Percentiles rank a stretch among this genome's conserved stretches.
These are phyloP conservation scores for Baorangia bicolor DNA, from an alignment of 768 basidiomycete species.

Conservation along the genomic window DNA sequence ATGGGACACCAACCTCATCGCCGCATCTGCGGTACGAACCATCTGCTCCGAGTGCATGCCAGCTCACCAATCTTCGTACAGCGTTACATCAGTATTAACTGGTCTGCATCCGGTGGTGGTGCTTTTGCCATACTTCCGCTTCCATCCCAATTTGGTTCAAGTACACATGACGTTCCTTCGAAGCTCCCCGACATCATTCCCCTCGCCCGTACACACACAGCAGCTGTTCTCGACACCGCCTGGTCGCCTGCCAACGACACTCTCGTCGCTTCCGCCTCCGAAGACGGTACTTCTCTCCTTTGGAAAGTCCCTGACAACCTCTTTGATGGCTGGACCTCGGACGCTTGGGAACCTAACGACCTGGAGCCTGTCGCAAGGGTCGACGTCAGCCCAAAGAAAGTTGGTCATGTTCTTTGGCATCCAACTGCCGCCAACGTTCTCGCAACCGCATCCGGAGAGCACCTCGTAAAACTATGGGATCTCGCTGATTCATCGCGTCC, in stretches of 20 bases:
- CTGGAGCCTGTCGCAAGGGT: constrained; percentile 83
- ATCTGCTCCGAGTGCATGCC: background rate
- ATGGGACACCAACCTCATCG: constrained; percentile 94
- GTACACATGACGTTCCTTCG: constrained; percentile 53
- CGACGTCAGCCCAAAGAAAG: constrained; percentile 79
- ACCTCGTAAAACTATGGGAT: constrained; percentile 91
- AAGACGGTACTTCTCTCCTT: constrained; percentile 91
- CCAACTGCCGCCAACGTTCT: constrained; percentile 87
- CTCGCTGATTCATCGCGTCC: constrained; percentile 70
- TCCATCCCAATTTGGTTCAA: constrained; percentile 63
- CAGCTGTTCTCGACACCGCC: constrained; percentile 88
- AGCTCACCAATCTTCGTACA: constrained; percentile 27
- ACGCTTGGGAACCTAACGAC: constrained; percentile 79
- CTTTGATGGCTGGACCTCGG: constrained; percentile 86
- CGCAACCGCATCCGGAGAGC: constrained; percentile 79
- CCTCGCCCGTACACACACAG: constrained; percentile 83
- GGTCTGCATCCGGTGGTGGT: constrained; percentile 89
- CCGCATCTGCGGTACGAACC: constrained; percentile 67
- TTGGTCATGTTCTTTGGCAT: constrained; percentile 93
- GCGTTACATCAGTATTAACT: constrained; percentile 91
- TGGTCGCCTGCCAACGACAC: constrained; percentile 95
- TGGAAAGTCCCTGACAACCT: constrained; percentile 72
- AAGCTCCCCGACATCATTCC: constrained; percentile 93
- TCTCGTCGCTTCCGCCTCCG: constrained; percentile 87
- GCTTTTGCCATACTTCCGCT: constrained; percentile 94